Evolutionary conservation across 768 basidiomycete species (phyloP).

Genomic region (Punctularia strigosozonata): DNA sequence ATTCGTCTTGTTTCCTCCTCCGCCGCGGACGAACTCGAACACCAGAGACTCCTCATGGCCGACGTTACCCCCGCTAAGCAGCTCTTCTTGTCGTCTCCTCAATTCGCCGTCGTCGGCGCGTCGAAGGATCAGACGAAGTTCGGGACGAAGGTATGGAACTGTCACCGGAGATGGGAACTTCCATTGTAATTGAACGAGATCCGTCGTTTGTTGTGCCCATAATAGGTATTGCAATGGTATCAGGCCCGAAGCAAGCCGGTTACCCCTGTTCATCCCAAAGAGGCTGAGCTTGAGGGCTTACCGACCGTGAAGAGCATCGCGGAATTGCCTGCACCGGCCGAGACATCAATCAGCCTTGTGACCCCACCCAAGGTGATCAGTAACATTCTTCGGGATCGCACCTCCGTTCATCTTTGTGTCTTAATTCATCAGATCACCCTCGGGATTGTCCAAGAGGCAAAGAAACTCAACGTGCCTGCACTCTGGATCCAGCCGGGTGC

Average conservation of each 20-base stretch:
- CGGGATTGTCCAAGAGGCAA: conserved; percentile 50
- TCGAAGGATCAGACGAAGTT: conserved; percentile 71
- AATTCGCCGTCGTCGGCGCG: conserved; percentile 74
- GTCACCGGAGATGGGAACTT: not conserved
- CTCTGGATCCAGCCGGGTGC: conserved; percentile 91
- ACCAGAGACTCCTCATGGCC: conserved; percentile 9
- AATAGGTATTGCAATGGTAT: conserved; percentile 75
- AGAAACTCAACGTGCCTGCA: conserved; percentile 56
- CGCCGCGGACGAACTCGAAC: conserved; percentile 6
- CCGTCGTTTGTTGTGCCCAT: not conserved
- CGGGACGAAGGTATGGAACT: conserved; percentile 51
- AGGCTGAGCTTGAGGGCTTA: conserved; percentile 56
- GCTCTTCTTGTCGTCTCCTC: conserved; percentile 46
- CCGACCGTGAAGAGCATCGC: conserved; percentile 41
- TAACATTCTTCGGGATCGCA: not conserved
- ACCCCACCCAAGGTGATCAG: conserved; percentile 56
- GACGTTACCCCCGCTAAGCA: conserved; percentile 30
- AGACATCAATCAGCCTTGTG: conserved; percentile 70
- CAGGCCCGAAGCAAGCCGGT: conserved; percentile 42
- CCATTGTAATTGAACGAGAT: not conserved
- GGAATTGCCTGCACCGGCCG: conserved; percentile 43
- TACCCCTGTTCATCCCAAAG: conserved; percentile 66
- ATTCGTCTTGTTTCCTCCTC: too few relatives aligned
- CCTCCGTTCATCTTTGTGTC: not conserved
- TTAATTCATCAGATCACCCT: conserved; percentile 48